Evolutionary conservation across 2,329 filamentous ascomycete species (phyloP), one percentile per base, ranked within the genome.

Genomic region (Cladosporium phlei): DNA sequence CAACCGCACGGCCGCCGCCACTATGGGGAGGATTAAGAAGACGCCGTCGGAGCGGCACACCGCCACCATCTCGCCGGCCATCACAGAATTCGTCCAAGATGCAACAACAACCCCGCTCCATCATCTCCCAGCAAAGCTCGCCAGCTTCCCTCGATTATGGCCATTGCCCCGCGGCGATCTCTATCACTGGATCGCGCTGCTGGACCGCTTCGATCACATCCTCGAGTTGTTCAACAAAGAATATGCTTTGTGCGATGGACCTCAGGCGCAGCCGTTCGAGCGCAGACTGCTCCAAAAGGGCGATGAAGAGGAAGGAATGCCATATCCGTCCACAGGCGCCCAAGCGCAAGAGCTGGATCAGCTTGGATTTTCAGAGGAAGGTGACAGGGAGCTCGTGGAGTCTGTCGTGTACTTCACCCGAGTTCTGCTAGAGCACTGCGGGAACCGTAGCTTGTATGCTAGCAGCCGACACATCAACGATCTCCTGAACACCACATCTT

Each of bases 111-210:
- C 79, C 55, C 79, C 88, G 38, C 72, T 96, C 59, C 82, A 85
- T 59, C 79, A 86, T 64, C 77, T 98, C 55, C 87, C 88, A 56
- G 72, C 79, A 58, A 80, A 85, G 56, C 84, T 98, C 55, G 76
- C 77, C 58, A 79, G 78, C 47, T 97, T 97, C 64, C 89, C 91
- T 49, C 83, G 83, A 54, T 77, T 84, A 77, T 98, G 93, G 93
- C 89, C 90, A 2, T 95, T 97, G 62, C 91, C 91, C 29, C 82
- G 91, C 65, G 94, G 93, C 51, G 93, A 98, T 66, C 74, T 97
- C 22, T 97, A 97, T 65, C 91, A 98, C 74, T 98, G 94, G 94
- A 96, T 98, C 56, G 84, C 87, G 21, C 78, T 95, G 19, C 72
- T 98, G 50, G 95, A 98, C 67, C 84, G 89, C 48, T 97, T 98